A percentile compares a stretch with the other conserved stretches of the same genome.
These are phyloP conservation scores for Yarrowia sp. DNA, from an alignment of 805 yeast species.

Conservation along the genomic window DNA sequence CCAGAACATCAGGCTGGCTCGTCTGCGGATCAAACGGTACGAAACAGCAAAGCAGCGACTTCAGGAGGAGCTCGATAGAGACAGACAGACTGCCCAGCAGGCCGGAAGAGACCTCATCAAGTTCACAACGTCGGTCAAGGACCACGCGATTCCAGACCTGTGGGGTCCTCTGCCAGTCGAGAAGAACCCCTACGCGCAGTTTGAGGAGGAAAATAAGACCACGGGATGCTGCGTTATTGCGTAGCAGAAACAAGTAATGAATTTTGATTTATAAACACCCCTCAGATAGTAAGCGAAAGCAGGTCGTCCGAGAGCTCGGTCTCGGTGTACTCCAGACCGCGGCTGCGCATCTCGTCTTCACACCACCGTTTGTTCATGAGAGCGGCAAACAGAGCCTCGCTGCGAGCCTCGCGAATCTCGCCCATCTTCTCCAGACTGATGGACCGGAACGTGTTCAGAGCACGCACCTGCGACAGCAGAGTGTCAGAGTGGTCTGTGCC, in stretches of 20 bases:
- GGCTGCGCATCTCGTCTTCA: slow-evolving; percentile 6
- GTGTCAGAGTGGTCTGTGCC: not conserved
- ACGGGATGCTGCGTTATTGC: not conserved
- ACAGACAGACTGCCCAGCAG: not conserved
- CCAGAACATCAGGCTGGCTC: not conserved
- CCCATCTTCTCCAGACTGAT: slow-evolving; percentile 17
- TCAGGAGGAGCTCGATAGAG: not conserved
- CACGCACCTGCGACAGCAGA: not conserved
- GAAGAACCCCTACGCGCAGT: not conserved
- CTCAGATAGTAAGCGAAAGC: not conserved
- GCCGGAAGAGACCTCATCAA: not conserved
- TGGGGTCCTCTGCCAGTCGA: slow-evolving; percentile 11
- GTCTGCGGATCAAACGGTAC: not conserved
- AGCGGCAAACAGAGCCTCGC: slow-evolving; percentile 2
- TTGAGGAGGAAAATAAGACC: not conserved
- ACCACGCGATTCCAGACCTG: not conserved
- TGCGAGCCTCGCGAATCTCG: not conserved
- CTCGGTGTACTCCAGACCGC: not conserved
- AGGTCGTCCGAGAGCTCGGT: not conserved
- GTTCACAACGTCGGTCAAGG: not conserved
- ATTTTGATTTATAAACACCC: not conserved
- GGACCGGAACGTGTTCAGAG: slow-evolving; percentile 1
- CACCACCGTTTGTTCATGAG: slow-evolving; percentile 7
- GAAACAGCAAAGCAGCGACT: not conserved
- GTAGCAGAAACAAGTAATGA: not conserved